phyloP scores from a whole-genome alignment of 2,329 filamentous ascomycete species.

The Magnaporthiopsis poae region DNA sequence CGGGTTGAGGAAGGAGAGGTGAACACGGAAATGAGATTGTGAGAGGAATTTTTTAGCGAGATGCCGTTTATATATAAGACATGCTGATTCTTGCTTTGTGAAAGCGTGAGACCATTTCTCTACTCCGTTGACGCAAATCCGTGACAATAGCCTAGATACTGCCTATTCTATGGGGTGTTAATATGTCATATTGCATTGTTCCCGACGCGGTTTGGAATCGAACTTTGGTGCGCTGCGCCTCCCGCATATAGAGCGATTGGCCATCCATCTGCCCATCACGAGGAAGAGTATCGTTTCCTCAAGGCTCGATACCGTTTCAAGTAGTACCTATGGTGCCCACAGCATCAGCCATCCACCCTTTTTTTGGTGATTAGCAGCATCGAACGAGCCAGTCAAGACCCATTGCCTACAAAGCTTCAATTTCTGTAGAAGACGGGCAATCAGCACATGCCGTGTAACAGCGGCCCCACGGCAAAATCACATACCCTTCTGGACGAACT shows the following conservation, averaged over 20 bases:
- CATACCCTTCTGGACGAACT: conserved; percentile 83
- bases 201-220: too few relatives aligned
- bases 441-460: not conserved
- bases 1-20: not conserved
- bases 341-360: not conserved
- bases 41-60: not conserved
- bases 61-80: not conserved
- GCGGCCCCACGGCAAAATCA: conserved; percentile 4
- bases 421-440: conserved; percentile 45
- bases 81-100: not conserved
- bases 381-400: not conserved
- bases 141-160: too few relatives aligned
- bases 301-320: conserved; percentile 82
- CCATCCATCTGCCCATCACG: conserved; percentile 14
- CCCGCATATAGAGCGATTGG: too few relatives aligned
- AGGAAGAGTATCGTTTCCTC: conserved; percentile 63
- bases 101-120: not conserved
- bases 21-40: not conserved
- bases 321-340: conserved; percentile 57
- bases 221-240: too few relatives aligned
- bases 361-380: not conserved
- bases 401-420: conserved; percentile 73
- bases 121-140: too few relatives aligned
- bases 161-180: too few relatives aligned
- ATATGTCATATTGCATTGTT: too few relatives aligned